Base-by-base conservation (phyloP, 805 yeast species). In the Yamadazyma takamatsuzukensis region DNA sequence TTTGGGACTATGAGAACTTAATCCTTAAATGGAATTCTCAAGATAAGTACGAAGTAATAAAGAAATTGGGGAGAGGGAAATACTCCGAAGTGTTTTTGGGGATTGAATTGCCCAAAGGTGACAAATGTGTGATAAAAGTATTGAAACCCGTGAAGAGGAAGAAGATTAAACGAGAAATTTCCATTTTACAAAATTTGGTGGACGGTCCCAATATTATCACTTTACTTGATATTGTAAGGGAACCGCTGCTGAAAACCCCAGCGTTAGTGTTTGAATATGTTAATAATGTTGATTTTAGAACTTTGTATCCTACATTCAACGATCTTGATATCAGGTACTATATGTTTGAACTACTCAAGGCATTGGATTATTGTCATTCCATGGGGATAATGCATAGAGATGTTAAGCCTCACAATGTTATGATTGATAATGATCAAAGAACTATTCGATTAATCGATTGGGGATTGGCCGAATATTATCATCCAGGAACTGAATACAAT, bases 331-430 rank as follows among this genome's bases (percentile, higher is more conserved):
- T 88, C 44, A 76, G 86, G 45, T 86, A 60, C 61, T 89, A 89
- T 61, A 85, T 89, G 76, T 78, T 70, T 44, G 93, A 88, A 61
- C 67, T 89, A 44, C 70, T 89, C 48, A 72, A 68, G 36, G 96
- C 96, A 0, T 70, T 89, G 43, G 94, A 89, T 62, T 88, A 74
- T 58, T 81, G 86, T 34, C 97, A 89, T 63, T 83, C 94, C 5
- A 83, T 83, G 81, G 97, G 97, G 22, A 86, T 89, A 44, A 87
- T 87, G 82, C 96, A 87, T 59, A 70, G 96, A 54, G 96, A 87
- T 59, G 96, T 87, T 31, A 87, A 87, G 55, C 96, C 96, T 8
- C 96, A 87, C 57, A 87, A 87, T 52, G 86, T 87, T 27, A 87
- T 87, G 95, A 87, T 87, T 46, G 95, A 88, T 59, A 95, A 87